Evolutionary conservation across 2,329 filamentous ascomycete genomes (phyloP).

Genomic region (Sclerotinia subarctica): DNA sequence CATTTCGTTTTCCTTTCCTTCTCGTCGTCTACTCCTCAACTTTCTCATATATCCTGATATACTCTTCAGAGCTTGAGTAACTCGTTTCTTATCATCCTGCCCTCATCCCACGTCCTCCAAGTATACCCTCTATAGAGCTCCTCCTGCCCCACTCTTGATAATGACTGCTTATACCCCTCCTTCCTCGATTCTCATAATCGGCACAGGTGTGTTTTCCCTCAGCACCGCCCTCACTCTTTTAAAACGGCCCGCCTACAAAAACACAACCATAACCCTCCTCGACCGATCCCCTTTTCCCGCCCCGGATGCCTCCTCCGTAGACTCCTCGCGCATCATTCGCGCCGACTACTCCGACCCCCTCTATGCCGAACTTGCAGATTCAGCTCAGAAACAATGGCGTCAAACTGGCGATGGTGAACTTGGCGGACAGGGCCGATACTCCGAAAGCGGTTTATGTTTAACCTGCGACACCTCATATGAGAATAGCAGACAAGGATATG

Average conservation of each 20-base stretch:
- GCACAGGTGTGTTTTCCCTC: slow-evolving; percentile 56
- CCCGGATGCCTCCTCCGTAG: slow-evolving; percentile 58
- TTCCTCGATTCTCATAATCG: slow-evolving; percentile 63
- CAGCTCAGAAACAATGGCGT: slow-evolving; percentile 69
- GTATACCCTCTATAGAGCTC: not conserved
- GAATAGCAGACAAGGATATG: slow-evolving; percentile 47
- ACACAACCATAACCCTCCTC: slow-evolving; percentile 55
- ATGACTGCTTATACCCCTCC: slow-evolving; percentile 20
- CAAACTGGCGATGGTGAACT: slow-evolving; percentile 48
- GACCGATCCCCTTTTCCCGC: slow-evolving; percentile 59
- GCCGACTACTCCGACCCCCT: slow-evolving; percentile 77
- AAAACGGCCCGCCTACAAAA: slow-evolving; percentile 52
- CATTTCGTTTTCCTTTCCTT: not conserved
- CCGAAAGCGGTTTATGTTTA: slow-evolving; percentile 65
- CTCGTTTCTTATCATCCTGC: not conserved
- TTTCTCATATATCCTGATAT: not conserved
- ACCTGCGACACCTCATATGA: slow-evolving; percentile 49
- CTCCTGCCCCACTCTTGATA: not conserved
- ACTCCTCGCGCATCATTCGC: slow-evolving; percentile 62
- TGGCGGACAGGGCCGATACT: slow-evolving; percentile 64
- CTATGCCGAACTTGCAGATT: slow-evolving; percentile 70
- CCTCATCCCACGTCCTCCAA: not conserved
- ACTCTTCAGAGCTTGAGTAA: not conserved
- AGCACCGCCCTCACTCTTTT: slow-evolving; percentile 69
- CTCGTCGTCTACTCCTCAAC: not conserved